Evolutionary conservation across 306 rosid genomes (phyloP).

Genomic region (Malus asiatica): DNA sequence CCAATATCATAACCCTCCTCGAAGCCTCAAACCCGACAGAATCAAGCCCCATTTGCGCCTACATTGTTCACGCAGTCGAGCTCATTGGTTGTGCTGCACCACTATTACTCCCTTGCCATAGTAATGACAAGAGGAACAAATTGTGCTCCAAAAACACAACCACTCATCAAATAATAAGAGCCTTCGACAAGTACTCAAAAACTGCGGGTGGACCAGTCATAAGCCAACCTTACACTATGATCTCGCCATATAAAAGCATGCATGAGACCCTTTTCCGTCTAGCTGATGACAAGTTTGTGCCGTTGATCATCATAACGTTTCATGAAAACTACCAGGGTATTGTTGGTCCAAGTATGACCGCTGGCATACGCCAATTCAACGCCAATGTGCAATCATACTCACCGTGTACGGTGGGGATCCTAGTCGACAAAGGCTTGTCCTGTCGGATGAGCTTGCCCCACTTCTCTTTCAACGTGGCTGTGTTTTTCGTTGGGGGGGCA

Average conservation of each 20-base stretch:
- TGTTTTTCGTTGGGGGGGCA: slow-evolving; percentile 46
- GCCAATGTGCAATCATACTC: slow-evolving; percentile 11
- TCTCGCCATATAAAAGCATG: slow-evolving; percentile 51
- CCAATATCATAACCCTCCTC: slow-evolving; percentile 43
- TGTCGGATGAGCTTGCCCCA: not conserved
- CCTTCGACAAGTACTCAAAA: slow-evolving; percentile 34
- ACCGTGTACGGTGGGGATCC: slow-evolving; percentile 51
- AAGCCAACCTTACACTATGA: slow-evolving; percentile 28
- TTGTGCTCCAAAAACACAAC: slow-evolving; percentile 10
- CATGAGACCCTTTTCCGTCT: slow-evolving; percentile 36
- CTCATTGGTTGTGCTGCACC: slow-evolving; percentile 46
- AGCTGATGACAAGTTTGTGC: slow-evolving; percentile 15
- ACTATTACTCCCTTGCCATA: slow-evolving; percentile 31
- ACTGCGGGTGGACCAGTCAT: slow-evolving; percentile 22
- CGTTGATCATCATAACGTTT: slow-evolving; percentile 44
- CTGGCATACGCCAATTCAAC: slow-evolving; percentile 27
- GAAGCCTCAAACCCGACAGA: slow-evolving; percentile 51
- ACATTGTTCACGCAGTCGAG: slow-evolving; percentile 49
- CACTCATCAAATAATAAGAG: slow-evolving; percentile 30
- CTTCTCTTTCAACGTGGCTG: slow-evolving; percentile 16
- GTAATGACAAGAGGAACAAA: not conserved
- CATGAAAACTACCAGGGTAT: slow-evolving; percentile 16
- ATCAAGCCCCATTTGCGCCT: slow-evolving; percentile 30
- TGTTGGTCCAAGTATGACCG: not conserved
- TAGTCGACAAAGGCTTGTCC: slow-evolving; percentile 33